Evolutionary conservation across 2,329 filamentous ascomycete species (phyloP).

Genomic region (Rhinocladiella similis): DNA sequence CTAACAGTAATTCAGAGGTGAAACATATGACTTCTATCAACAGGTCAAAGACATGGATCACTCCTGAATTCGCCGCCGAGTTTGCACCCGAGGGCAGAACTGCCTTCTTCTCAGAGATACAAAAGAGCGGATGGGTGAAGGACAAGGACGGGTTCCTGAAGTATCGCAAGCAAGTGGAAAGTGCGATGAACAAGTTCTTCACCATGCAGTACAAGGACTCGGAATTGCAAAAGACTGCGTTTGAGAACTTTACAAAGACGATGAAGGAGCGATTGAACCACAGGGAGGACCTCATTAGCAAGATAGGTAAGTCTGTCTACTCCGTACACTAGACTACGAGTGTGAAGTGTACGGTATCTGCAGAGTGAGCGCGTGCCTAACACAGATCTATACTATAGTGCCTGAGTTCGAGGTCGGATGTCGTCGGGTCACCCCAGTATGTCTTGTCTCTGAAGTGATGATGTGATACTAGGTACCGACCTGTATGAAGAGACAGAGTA

Average conservation of each 20-base stretch:
- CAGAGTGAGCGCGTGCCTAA: background rate
- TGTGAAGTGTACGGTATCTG: no score
- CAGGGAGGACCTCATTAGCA: conserved; percentile 38
- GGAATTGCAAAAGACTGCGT: conserved; percentile 39
- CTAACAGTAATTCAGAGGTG: background rate
- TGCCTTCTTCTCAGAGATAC: conserved; percentile 5
- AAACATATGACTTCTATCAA: conserved; percentile 30
- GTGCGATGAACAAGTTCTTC: conserved; percentile 45
- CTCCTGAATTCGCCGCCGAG: conserved; percentile 6
- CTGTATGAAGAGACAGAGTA: conserved; percentile 22
- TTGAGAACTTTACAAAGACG: conserved; percentile 42
- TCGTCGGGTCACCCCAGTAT: conserved; percentile 22
- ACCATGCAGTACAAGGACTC: conserved; percentile 45
- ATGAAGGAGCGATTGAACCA: conserved; percentile 46
- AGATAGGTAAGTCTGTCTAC: background rate
- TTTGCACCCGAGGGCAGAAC: conserved; percentile 9
- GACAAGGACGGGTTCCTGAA: conserved; percentile 43
- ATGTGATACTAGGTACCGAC: no score
- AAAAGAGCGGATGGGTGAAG: conserved; percentile 36
- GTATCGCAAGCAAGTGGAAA: conserved; percentile 46
- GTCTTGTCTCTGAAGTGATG: background rate
- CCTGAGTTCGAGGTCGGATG: conserved; percentile 26
- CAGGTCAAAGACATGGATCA: conserved; percentile 32
- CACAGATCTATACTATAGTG: conserved; percentile 28
- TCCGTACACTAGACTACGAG: no score